A percentile compares a stretch with the other conserved stretches of the same genome.
Evolutionary conservation across 768 basidiomycete genomes (phyloP).

Genomic region (Mycena galericulata): DNA sequence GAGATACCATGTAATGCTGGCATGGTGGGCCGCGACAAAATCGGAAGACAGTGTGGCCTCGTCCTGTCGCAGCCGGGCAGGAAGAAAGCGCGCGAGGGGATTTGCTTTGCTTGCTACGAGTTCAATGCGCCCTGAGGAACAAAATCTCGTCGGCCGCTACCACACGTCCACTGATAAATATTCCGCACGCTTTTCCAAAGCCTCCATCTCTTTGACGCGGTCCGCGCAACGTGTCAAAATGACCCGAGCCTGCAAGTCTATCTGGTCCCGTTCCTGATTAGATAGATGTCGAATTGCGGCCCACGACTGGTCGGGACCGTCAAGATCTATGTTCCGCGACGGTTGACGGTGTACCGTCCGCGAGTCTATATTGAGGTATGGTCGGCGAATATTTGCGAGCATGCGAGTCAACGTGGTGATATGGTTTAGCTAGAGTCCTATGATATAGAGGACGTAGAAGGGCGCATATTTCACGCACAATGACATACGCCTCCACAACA

Average conservation of each 20-base stretch:
- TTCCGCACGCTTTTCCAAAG: slow-evolving; percentile 86
- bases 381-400: slow-evolving; percentile 80
- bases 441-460: background rate
- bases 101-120: slow-evolving; percentile 73
- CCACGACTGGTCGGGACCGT: slow-evolving; percentile 65
- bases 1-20: slow-evolving; percentile 94
- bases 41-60: slow-evolving; percentile 66
- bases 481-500: slow-evolving; percentile 78
- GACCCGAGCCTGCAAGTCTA: slow-evolving; percentile 91
- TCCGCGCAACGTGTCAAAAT: slow-evolving; percentile 89
- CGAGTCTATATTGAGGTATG: slow-evolving; percentile 88
- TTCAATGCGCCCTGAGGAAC: slow-evolving; percentile 69
- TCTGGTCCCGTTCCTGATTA: slow-evolving; percentile 95
- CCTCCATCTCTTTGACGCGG: slow-evolving; percentile 89
- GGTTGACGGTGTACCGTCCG: slow-evolving; percentile 65
- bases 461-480: slow-evolving; percentile 55
- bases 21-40: slow-evolving; percentile 90
- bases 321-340: slow-evolving; percentile 68
- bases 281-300: slow-evolving; percentile 75
- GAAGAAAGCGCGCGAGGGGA: slow-evolving; percentile 77
- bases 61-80: slow-evolving; percentile 74
- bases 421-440: slow-evolving; percentile 69
- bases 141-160: slow-evolving; percentile 32
- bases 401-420: slow-evolving; percentile 78
- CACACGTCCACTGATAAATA: slow-evolving; percentile 24